A percentile compares a stretch with the other conserved stretches of the same genome.
Evolutionary conservation across 2,329 filamentous ascomycete species (phyloP).

Genomic region (Ceratocystis cubensis): DNA sequence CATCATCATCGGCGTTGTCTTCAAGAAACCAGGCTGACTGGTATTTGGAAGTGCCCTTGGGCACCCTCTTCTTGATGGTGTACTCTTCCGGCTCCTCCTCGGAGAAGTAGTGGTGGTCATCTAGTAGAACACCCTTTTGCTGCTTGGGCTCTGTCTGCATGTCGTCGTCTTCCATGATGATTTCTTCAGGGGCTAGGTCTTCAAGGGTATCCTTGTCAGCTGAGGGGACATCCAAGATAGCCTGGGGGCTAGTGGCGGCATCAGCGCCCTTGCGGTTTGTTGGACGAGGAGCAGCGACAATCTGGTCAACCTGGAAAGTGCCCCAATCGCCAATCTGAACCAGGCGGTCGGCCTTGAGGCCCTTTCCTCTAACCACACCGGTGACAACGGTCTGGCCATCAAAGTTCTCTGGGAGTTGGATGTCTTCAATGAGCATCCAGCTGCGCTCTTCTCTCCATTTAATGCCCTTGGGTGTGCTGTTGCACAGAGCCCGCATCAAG

Average conservation of each 20-base stretch:
- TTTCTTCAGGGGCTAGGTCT: constrained; percentile 76
- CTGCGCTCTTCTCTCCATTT: constrained; percentile 89
- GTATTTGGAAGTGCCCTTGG: constrained; percentile 84
- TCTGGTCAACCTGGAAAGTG: constrained; percentile 81
- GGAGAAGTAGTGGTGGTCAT: constrained; percentile 96
- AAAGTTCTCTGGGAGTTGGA: constrained; percentile 54
- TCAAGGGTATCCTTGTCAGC: constrained; percentile 73
- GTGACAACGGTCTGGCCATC: constrained; percentile 60
- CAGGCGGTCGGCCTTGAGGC: constrained; percentile 77
- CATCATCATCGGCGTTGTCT: constrained; percentile 68
- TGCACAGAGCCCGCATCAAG: constrained; percentile 81
- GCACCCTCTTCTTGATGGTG: constrained; percentile 58
- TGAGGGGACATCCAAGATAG: constrained; percentile 56
- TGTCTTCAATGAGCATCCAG: constrained; percentile 83
- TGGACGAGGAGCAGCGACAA: constrained; percentile 58
- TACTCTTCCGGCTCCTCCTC: constrained; percentile 61
- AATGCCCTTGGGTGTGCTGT: constrained; percentile 83
- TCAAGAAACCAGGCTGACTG: constrained; percentile 88
- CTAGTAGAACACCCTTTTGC: constrained; percentile 79
- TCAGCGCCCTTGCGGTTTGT: constrained; percentile 56
- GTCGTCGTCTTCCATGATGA: constrained; percentile 54
- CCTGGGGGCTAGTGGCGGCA: constrained; percentile 47
- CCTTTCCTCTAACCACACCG: constrained; percentile 73
- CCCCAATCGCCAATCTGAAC: constrained; percentile 91
- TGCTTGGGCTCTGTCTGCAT: constrained; percentile 32